Conservation (phyloP, 169 alveolate species). For the Besnoitia besnoiti region DNA sequence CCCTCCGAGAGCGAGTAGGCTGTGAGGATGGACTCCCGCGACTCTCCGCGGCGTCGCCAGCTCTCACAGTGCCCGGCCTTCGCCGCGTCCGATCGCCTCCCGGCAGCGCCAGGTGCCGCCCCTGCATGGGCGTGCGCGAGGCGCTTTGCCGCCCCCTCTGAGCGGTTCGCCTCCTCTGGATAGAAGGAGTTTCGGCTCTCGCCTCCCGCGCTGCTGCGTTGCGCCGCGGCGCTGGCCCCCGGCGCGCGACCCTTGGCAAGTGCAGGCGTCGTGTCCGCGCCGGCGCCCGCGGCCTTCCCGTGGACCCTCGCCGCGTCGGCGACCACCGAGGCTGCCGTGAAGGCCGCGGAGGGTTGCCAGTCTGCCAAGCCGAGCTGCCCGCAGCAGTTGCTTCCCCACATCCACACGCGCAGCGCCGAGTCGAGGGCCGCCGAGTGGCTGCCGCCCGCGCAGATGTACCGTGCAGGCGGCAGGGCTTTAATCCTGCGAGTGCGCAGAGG, state of each 20-base stretch:
- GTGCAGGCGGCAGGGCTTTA: slow-evolving; percentile 7
- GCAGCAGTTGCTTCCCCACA: slow-evolving; percentile 41
- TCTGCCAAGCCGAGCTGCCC: slow-evolving; percentile 30
- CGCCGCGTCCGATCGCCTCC: too few species aligned
- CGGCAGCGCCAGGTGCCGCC: too few species aligned
- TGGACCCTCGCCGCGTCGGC: slow-evolving; percentile 21
- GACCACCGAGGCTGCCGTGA: background rate
- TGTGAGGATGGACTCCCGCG: background rate
- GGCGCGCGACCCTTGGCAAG: too few species aligned
- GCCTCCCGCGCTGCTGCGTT: too few species aligned
- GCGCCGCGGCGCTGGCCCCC: too few species aligned
- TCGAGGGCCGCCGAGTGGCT: slow-evolving; percentile 28
- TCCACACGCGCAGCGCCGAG: slow-evolving; percentile 31
- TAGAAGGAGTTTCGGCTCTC: too few species aligned
- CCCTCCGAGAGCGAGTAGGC: slow-evolving; percentile 3
- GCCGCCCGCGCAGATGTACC: slow-evolving; percentile 39
- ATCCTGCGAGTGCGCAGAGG: slow-evolving; percentile 2
- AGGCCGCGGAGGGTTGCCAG: slow-evolving; percentile 28
- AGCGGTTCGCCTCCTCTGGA: too few species aligned
- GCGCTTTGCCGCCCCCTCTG: too few species aligned
- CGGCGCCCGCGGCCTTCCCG: too few species aligned
- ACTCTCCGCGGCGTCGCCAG: background rate
- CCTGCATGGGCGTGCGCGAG: too few species aligned
- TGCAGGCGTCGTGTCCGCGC: too few species aligned
- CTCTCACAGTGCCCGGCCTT: background rate